Percentiles rank a stretch among this genome's conserved stretches.
phyloP scores from a whole-genome alignment of 768 basidiomycete genomes.

The Amanita rimosa region DNA sequence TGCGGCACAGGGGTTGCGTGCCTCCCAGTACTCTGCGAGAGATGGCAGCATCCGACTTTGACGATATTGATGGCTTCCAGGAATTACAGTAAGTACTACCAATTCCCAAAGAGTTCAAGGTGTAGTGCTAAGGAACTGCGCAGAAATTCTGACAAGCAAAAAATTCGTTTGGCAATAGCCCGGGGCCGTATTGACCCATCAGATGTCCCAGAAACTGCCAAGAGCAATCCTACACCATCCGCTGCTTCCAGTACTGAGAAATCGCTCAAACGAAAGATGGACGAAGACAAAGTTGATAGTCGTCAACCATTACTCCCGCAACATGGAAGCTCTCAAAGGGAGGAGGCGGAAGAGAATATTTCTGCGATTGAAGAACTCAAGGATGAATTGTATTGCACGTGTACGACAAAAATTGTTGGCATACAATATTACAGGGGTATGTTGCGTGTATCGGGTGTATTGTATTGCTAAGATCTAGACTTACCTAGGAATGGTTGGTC shows the following conservation, averaged over 20 bases:
- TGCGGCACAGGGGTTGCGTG: constrained; percentile 67
- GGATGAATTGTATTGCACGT: constrained; percentile 60
- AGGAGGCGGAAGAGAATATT: constrained; percentile 34
- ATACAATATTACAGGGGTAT: constrained; percentile 72
- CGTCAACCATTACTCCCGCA: background rate
- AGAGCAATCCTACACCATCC: background rate
- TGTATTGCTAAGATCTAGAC: constrained; percentile 4
- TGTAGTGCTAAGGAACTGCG: background rate
- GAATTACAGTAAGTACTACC: constrained; percentile 32
- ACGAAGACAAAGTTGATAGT: background rate
- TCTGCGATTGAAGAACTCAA: constrained; percentile 30
- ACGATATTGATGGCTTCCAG: constrained; percentile 37
- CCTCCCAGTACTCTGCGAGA: constrained; percentile 41
- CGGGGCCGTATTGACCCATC: constrained; percentile 39
- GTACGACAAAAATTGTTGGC: constrained; percentile 62
- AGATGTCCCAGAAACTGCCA: constrained; percentile 43
- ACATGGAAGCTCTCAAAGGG: constrained; percentile 10
- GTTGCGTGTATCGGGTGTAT: constrained; percentile 7
- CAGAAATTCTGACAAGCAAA: constrained; percentile 52
- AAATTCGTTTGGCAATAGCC: constrained; percentile 48
- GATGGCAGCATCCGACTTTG: constrained; percentile 32
- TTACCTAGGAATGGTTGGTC: constrained; percentile 61
- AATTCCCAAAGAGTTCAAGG: background rate
- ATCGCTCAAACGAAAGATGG: background rate
- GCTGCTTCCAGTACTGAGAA: background rate